A percentile compares a stretch with the other conserved stretches of the same genome.
phyloP scores from a whole-genome alignment of 1,139 yeast genomes.

The Kurtzmaniella quercitrusa region DNA sequence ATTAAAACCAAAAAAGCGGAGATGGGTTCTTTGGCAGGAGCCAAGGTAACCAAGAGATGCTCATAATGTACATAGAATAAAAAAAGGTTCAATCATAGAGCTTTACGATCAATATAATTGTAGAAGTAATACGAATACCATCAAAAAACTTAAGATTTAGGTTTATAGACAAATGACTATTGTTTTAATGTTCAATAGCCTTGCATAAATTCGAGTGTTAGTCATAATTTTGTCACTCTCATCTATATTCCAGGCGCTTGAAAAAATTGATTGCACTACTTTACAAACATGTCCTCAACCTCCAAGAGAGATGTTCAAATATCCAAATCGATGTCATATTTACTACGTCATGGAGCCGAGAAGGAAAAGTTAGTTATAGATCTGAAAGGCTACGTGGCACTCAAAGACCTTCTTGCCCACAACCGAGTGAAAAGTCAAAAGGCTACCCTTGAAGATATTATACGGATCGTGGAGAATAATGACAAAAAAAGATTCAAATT shows the following conservation, averaged over 20 bases:
- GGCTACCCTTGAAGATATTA: constrained; percentile 55
- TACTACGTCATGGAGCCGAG: constrained; percentile 82
- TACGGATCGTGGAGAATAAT: constrained; percentile 58
- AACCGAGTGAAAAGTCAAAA: constrained; percentile 54
- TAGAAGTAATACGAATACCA: no score
- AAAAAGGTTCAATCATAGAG: no score
- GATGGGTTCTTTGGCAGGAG: constrained; percentile 43
- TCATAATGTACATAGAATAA: constrained; percentile 2
- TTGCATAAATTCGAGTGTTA: neutral
- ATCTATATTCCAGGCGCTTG: no score
- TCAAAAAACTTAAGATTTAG: no score
- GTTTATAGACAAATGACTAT: no score
- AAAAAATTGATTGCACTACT: no score
- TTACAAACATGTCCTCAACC: constrained; percentile 8
- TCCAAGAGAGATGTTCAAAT: constrained; percentile 48
- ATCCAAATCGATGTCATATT: constrained; percentile 70
- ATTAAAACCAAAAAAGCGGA: constrained; percentile 34
- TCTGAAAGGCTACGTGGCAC: constrained; percentile 58
- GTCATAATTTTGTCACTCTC: no score
- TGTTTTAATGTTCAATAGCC: no score
- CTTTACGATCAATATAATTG: no score
- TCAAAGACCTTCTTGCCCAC: constrained; percentile 52
- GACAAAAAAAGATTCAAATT: constrained; percentile 66
- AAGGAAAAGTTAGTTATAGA: constrained; percentile 66
- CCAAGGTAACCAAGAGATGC: constrained; percentile 23